Base-by-base conservation (phyloP, 1,284 basidiomycete genomes). In the Boletus mariae region DNA sequence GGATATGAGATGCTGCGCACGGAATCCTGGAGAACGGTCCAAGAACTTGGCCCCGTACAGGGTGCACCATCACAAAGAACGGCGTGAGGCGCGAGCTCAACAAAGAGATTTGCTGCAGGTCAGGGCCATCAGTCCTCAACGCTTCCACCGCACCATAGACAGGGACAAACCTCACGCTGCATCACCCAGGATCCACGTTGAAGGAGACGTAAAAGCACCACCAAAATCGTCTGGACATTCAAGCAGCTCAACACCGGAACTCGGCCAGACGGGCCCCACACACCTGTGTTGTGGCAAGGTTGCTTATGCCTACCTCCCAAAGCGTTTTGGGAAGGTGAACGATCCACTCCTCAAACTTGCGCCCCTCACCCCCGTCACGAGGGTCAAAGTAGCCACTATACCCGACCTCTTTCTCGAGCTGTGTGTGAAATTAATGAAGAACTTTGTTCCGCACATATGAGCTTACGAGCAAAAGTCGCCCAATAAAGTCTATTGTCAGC, bases 21-120 rank as follows among this genome's bases (percentile, higher is more conserved):
- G 80, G 77, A 31, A 94, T 70, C 65, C 82, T 89, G 45, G 73
- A 68, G 71, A 83, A 95, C 11, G 93, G 92, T 0, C 93, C 93
- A 17, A 74, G 71, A 25, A 93, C 66, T 49, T 74, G 74, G 6
- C 92, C 92, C 45, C 81, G 82, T 32, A 74, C 73, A 5, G 89
- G 76, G 64, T 94, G 92, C 11, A 70, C 73, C 49, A 94, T 77
- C 59, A 76, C 75, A 71, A 94, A 96, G 72, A 84, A 95, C 9
- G 92, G 90, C 12, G 77, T 72, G 9, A 95, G 74, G 26, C 85
- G 80, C 23, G 80, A 74, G 52, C 75, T 74, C 38, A 92, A 66
- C 51, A 56, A 53, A 28, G 52, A 17, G 62, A 59, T 60, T 62
- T 56, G 49, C 64, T 66, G 58, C 47, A 47, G 8, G 63, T 61